Conservation (phyloP, 495 filamentous ascomycete species). For the Xylaria scruposa region DNA sequence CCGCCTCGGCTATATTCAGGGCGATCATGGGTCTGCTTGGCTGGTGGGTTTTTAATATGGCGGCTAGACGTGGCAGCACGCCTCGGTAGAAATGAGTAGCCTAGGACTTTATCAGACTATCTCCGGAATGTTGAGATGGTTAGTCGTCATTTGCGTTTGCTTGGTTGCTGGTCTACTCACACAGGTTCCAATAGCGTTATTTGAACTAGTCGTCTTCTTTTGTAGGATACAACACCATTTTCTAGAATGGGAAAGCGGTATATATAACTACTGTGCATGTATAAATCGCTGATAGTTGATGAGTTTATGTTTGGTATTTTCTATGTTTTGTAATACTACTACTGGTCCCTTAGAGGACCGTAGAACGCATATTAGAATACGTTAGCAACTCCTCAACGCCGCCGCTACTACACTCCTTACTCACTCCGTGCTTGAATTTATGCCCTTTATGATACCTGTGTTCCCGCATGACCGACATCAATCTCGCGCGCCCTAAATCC, state of each 20-base stretch:
- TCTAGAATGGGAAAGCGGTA: neutral
- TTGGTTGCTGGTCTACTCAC: neutral
- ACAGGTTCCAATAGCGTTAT: neutral
- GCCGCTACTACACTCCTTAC: neutral
- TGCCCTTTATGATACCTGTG: neutral
- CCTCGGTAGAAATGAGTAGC: neutral
- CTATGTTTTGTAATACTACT: neutral
- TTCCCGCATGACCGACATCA: slow-evolving; percentile 2
- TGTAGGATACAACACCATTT: neutral
- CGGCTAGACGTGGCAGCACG: neutral
- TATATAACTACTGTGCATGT: neutral
- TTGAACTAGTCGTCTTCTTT: neutral
- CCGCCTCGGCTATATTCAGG: slow-evolving; percentile 3
- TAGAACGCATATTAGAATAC: neutral
- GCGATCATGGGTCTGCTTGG: slow-evolving; percentile 10
- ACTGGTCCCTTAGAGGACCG: neutral
- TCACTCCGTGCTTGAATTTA: neutral
- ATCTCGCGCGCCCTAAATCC: slow-evolving; percentile 53
- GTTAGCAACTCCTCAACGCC: neutral
- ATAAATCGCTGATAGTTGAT: no score
- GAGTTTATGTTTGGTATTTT: neutral
- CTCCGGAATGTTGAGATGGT: neutral
- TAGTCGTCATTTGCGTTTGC: neutral
- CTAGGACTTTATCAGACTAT: neutral
- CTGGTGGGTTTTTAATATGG: slow-evolving; percentile 1